Base-by-base conservation (phyloP, 805 yeast genomes). In the Sugiyamaella floridensis region DNA sequence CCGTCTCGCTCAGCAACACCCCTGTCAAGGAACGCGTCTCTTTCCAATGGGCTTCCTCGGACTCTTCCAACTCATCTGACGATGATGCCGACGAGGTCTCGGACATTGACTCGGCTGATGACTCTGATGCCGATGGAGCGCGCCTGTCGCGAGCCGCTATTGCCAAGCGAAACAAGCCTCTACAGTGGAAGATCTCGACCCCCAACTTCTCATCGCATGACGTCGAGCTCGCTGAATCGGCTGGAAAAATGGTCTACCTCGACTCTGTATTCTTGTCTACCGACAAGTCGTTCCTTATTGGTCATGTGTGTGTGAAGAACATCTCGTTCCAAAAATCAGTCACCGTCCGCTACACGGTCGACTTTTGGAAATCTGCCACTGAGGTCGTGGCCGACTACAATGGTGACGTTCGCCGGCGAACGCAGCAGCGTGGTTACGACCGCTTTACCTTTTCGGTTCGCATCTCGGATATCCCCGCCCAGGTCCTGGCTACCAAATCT, bases 261-360 rank as follows among this genome's bases (percentile, higher is more conserved):
- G 96, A 89, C 58, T 71, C 80, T 48, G 66, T 84, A 4, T 79
- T 79, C 58, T 70, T 88, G 26, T 75, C 82, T 40, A 68, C 76
- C 8, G 87, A 84, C 57, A 78, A 78, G 58, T 75, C 76, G 53
- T 73, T 71, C 52, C 69, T 90, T 14, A 65, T 79, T 48, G 97
- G 97, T 1, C 82, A 82, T 50, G 73, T 90, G 45, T 86, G 92
- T 2, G 97, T 86, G 26, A 79, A 80, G 61, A 92, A 90, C 70
- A 50, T 87, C 4, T 74, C 84, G 10, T 90, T 74, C 67, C 76
- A 80, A 37, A 90, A 90, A 67, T 63, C 69, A 26, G 85, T 92
- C 16, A 76, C 80, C 14, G 76, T 86, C 14, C 75, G 89, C 51
- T 90, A 88, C 69, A 80, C 96, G 0, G 73, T 82, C 57, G 89